phyloP scores from a whole-genome alignment of 768 basidiomycete genomes.

The Austroboletus eburneus region DNA sequence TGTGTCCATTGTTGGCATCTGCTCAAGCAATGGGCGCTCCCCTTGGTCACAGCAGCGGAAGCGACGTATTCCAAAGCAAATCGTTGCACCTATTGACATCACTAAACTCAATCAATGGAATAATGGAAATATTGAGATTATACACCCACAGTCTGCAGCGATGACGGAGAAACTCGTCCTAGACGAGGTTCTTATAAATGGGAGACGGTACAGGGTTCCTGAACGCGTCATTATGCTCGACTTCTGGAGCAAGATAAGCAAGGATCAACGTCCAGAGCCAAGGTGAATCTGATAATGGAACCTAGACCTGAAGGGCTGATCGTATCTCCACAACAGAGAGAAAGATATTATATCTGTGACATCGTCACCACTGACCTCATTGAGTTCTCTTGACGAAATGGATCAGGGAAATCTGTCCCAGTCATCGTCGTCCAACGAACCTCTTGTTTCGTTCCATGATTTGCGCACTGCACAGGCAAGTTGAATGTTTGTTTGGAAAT shows the following conservation, averaged over 20 bases:
- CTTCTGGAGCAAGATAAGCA: conserved; percentile 85
- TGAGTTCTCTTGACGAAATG: conserved; percentile 66
- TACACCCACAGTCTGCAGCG: conserved; percentile 57
- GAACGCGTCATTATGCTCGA: conserved; percentile 89
- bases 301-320: background rate
- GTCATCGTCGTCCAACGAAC: conserved; percentile 20
- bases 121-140: conserved; percentile 89
- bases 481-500: conserved; percentile 2
- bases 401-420: conserved; percentile 33
- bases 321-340: conserved; percentile 10
- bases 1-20: background rate
- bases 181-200: conserved; percentile 85
- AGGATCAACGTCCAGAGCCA: conserved; percentile 37
- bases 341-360: conserved; percentile 42
- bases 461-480: conserved; percentile 57
- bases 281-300: conserved; percentile 34
- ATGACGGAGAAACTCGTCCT: conserved; percentile 49
- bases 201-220: conserved; percentile 87
- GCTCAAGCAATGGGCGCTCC: conserved; percentile 1
- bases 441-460: conserved; percentile 42
- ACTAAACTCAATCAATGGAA: conserved; percentile 71
- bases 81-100: conserved; percentile 66
- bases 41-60: conserved; percentile 58
- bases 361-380: conserved; percentile 70
- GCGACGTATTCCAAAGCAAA: conserved; percentile 73